Evolutionary conservation across 257 asterid genomes (phyloP).

Genomic region (Solanum habrochaites): DNA sequence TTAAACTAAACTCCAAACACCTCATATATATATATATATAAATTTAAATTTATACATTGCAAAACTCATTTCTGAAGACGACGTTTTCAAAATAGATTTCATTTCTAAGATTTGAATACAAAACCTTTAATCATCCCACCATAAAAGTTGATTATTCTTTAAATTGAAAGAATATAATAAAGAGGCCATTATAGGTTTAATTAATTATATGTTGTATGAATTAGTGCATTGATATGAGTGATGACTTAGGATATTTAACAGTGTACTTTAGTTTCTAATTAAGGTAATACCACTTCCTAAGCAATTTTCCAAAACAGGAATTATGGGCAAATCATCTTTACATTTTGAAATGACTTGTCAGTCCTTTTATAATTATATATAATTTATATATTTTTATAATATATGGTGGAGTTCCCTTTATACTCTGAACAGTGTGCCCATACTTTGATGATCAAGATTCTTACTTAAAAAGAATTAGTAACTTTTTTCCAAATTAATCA

Average conservation of each 20-base stretch:
- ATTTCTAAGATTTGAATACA: too few relatives aligned
- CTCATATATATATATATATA: not conserved
- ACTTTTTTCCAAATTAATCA: not conserved
- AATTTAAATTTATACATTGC: not conserved
- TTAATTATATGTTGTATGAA: not conserved
- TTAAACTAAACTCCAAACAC: not conserved
- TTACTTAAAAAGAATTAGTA: not conserved
- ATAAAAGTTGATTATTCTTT: not conserved
- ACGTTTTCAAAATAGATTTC: too few relatives aligned
- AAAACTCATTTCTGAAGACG: rapidly evolving
- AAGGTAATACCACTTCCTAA: constrained; percentile 4
- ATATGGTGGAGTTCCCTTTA: constrained; percentile 49
- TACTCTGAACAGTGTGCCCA: constrained; percentile 14
- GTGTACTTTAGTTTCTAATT: constrained; percentile 1
- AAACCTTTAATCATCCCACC: not conserved
- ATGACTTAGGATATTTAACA: not conserved
- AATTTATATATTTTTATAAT: not conserved
- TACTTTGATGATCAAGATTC: not conserved
- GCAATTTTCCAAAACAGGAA: constrained; percentile 2
- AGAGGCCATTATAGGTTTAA: not conserved
- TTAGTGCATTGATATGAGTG: not conserved
- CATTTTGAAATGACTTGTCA: constrained; percentile 11
- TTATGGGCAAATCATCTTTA: not conserved
- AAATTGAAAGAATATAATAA: not conserved
- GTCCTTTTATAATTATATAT: not conserved